phyloP scores from a whole-genome alignment of 1,139 yeast genomes.

The Yamadazyma songkhlaensis region DNA sequence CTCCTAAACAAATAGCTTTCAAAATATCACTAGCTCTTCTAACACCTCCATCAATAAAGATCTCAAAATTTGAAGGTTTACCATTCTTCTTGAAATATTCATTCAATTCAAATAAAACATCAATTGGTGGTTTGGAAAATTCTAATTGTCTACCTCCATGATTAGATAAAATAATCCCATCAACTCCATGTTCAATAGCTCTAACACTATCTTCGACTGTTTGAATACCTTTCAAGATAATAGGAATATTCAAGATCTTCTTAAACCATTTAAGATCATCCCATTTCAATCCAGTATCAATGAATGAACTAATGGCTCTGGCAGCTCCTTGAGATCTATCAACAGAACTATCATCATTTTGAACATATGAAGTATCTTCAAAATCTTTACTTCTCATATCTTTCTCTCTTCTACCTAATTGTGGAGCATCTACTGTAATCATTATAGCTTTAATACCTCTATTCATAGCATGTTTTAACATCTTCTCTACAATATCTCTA shows the following conservation, averaged over 20 bases:
- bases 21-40: constrained; percentile 67
- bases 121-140: constrained; percentile 64
- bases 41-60: constrained; percentile 65
- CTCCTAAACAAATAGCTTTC: constrained; percentile 67
- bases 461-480: constrained; percentile 69
- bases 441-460: constrained; percentile 78
- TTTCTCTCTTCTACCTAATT: constrained; percentile 86
- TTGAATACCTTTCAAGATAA: constrained; percentile 70
- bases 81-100: constrained; percentile 2
- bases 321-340: constrained; percentile 85
- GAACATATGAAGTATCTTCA: constrained; percentile 52
- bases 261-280: constrained; percentile 59
- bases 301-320: constrained; percentile 77
- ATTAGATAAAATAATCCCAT: constrained; percentile 65
- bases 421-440: constrained; percentile 93
- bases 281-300: constrained; percentile 78
- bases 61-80: constrained; percentile 49
- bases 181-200: constrained; percentile 62
- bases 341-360: constrained; percentile 48
- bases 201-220: constrained; percentile 62
- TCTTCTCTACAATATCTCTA: constrained; percentile 48
- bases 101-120: constrained; percentile 62
- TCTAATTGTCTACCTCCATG: constrained; percentile 79
- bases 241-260: constrained; percentile 59
- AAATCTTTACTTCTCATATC: constrained; percentile 44